Percentiles rank a stretch among this genome's conserved stretches.
Evolutionary conservation across 176 grass and related monocot species (phyloP).

Genomic region (Metroxylon sagu): DNA sequence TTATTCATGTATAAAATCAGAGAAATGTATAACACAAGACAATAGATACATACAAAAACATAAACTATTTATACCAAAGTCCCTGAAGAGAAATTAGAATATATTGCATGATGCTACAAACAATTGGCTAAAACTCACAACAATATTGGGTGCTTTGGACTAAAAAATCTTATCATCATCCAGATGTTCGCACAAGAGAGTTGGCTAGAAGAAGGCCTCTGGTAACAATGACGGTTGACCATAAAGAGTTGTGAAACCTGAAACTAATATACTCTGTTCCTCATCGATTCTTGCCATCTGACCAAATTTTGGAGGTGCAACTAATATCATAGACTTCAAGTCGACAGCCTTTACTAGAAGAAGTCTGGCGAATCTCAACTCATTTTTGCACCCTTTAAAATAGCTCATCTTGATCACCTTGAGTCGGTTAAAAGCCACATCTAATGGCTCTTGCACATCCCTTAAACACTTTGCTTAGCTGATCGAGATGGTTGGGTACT

Average conservation of each 20-base stretch:
- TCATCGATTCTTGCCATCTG: not conserved
- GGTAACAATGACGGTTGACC: slow-evolving; percentile 14
- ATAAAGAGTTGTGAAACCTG: slow-evolving; percentile 19
- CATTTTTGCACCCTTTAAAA: slow-evolving; percentile 24
- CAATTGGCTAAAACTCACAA: no score
- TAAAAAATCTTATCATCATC: no score
- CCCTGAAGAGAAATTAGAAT: no score
- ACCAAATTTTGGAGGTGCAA: slow-evolving; percentile 5
- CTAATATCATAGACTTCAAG: slow-evolving; percentile 40
- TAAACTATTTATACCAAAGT: no score
- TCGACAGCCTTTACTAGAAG: slow-evolving; percentile 22
- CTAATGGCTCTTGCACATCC: not conserved
- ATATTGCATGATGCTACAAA: no score
- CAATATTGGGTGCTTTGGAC: no score
- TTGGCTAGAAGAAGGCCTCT: slow-evolving; percentile 11
- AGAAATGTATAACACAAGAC: no score
- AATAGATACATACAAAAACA: no score
- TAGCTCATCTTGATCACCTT: slow-evolving; percentile 41
- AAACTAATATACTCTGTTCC: slow-evolving; percentile 3
- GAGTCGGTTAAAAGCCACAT: slow-evolving; percentile 25
- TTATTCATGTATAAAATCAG: no score
- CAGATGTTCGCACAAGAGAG: no score
- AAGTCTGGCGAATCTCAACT: slow-evolving; percentile 37
- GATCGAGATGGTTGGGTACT: not conserved
- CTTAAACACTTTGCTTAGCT: not conserved